phyloP scores from a whole-genome alignment of 179 eudicot genomes.

The Silene noctiflora region DNA sequence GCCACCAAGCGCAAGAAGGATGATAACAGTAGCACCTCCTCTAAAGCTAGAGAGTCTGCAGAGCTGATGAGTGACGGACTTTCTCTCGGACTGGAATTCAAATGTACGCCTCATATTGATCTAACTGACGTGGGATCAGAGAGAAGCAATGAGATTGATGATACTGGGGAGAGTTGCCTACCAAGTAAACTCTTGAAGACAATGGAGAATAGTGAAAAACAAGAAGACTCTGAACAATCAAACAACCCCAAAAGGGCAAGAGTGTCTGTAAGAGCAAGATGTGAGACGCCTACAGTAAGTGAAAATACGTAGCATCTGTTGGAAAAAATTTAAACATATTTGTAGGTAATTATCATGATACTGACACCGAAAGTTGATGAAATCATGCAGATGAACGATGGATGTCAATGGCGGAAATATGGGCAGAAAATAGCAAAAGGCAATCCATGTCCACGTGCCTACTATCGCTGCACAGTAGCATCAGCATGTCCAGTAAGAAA shows the following conservation, averaged over 20 bases:
- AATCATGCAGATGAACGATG: conserved; percentile 71
- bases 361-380: background rate
- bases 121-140: conserved; percentile 28
- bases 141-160: conserved; percentile 20
- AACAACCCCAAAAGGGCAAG: conserved; percentile 46
- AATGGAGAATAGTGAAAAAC: conserved; percentile 40
- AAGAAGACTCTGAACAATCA: conserved; percentile 32
- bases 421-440: conserved; percentile 89
- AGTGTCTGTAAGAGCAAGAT: conserved; percentile 88
- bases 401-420: conserved; percentile 92
- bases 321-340: background rate
- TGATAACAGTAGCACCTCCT: conserved; percentile 19
- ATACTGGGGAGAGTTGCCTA: conserved; percentile 33
- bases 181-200: conserved; percentile 40
- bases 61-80: conserved; percentile 34
- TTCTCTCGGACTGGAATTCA: conserved; percentile 48
- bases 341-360: background rate
- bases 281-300: conserved; percentile 88
- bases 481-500: conserved; percentile 77
- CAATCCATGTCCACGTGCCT: conserved; percentile 88
- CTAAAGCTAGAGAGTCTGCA: conserved; percentile 26
- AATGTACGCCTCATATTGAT: conserved; percentile 27
- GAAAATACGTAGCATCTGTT: background rate
- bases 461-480: conserved; percentile 81
- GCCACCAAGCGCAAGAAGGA: conserved; percentile 31